Conservation (phyloP, 345 rosid genomes). For the Cardiospermum halicacabum region DNA sequence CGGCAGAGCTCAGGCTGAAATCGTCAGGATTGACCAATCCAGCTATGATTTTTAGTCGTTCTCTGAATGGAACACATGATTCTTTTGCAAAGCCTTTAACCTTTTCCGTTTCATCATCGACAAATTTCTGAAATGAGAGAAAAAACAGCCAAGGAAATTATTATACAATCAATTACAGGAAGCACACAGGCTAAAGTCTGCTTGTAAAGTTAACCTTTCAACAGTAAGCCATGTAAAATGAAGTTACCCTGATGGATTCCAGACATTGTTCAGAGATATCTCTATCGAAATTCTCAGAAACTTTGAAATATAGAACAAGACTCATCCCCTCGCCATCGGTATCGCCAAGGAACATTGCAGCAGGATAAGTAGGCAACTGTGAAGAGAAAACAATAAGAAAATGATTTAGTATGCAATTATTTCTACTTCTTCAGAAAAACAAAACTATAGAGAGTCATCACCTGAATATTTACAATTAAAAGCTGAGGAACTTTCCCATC, state of each 20-base stretch:
- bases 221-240: neutral
- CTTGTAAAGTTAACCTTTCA: neutral
- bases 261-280: constrained; percentile 58
- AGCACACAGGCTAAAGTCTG: neutral
- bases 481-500: constrained; percentile 70
- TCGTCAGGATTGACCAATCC: constrained; percentile 85
- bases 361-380: constrained; percentile 94
- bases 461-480: constrained; percentile 93
- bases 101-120: constrained; percentile 84
- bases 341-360: constrained; percentile 84
- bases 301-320: constrained; percentile 75
- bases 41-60: constrained; percentile 83
- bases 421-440: neutral
- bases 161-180: neutral
- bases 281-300: constrained; percentile 55
- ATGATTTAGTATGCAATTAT: constrained; percentile 6
- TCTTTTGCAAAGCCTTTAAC: constrained; percentile 85
- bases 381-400: constrained; percentile 5
- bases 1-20: constrained; percentile 68
- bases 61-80: constrained; percentile 64
- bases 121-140: constrained; percentile 48
- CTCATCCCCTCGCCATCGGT: constrained; percentile 95
- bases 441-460: constrained; percentile 10
- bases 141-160: neutral
- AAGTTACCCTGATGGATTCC: constrained; percentile 64